Base-by-base conservation (phyloP, 2,329 filamentous ascomycete species). In the Colletotrichum siamense region DNA sequence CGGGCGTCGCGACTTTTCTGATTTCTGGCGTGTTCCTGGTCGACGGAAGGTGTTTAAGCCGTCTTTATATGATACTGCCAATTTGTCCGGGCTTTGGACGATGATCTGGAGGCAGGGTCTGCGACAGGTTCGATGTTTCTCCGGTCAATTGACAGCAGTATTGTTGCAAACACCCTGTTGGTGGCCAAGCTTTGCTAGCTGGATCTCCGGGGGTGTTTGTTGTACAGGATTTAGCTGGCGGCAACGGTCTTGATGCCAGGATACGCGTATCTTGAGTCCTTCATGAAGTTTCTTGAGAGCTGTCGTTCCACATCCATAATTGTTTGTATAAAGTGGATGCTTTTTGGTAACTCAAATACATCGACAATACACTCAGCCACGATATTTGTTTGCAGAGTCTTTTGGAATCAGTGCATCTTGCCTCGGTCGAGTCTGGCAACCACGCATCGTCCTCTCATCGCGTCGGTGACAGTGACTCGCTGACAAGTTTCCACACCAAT, bases 61-160 rank as follows among this genome's bases (percentile, higher is more conserved):
- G 1, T 1, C 39, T 7, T 49, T 4, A 49, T 12, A n/a, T n/a
- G 1, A 1, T 49, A 0, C 39, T 4, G 39, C 9, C 9, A 49
- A 7, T 6, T 12, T 49, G 3, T 7, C 9, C 0, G 9, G 18
- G 39, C 39, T 49, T 49, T 49, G 39, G 18, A 7, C 18, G 39
- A 0, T n/a, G 0, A 49, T 49, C 18, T 49, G 1, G 0, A 0
- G 5, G 18, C 1, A 49, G 0, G 9, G 5, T 7, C 9, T 49
- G 39, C 0, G 9, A 18, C 39, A 49, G 0, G 39, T 12, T n/a
- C 3, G 3, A 44, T n/a, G 0, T 44, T 44, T 0, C 0, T 12
- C 39, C 5, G 39, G 18, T 44, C 39, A 44, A 44, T 44, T 44
- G 39, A 1, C 9, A n/a, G 39, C 39, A 44, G 8, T 9, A 9